A percentile compares a stretch with the other conserved stretches of the same genome.
Conservation (phyloP, 768 basidiomycete genomes). For the Dictyophora rubrovolvata region DNA sequence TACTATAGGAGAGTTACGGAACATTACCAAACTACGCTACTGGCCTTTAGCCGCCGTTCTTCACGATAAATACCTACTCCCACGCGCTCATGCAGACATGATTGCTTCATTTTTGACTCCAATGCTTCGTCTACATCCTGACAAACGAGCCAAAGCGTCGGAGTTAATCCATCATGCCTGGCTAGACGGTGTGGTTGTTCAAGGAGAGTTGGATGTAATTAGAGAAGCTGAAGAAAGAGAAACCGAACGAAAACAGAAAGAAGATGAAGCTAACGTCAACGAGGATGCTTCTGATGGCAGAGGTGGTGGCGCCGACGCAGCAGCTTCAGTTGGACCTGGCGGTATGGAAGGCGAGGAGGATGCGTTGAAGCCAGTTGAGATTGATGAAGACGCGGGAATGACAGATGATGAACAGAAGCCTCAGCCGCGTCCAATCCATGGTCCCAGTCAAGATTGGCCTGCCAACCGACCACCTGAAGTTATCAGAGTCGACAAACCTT, state of each 20-base stretch:
- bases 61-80: constrained; percentile 94
- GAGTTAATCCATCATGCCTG: constrained; percentile 82
- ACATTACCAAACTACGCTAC: constrained; percentile 88
- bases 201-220: constrained; percentile 83
- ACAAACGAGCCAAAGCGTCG: constrained; percentile 78
- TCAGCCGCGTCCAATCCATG: not conserved
- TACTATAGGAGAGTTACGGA: constrained; percentile 68
- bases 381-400: constrained; percentile 31
- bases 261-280: constrained; percentile 45
- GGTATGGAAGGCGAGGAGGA: constrained; percentile 47
- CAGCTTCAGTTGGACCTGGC: constrained; percentile 70
- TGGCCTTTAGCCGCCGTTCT: constrained; percentile 79
- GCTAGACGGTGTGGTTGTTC: constrained; percentile 77
- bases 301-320: constrained; percentile 73
- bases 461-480: not conserved
- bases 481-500: not conserved
- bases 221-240: constrained; percentile 52
- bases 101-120: constrained; percentile 76
- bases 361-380: constrained; percentile 65
- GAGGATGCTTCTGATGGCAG: constrained; percentile 68
- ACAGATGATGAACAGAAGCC: constrained; percentile 11
- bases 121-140: constrained; percentile 85
- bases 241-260: constrained; percentile 9
- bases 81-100: constrained; percentile 67
- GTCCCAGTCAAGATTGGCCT: not conserved